Evolutionary conservation across 202 grass and related monocot genomes (phyloP), one percentile per base, ranked within the genome.

Genomic region (Zoysia matrella): DNA sequence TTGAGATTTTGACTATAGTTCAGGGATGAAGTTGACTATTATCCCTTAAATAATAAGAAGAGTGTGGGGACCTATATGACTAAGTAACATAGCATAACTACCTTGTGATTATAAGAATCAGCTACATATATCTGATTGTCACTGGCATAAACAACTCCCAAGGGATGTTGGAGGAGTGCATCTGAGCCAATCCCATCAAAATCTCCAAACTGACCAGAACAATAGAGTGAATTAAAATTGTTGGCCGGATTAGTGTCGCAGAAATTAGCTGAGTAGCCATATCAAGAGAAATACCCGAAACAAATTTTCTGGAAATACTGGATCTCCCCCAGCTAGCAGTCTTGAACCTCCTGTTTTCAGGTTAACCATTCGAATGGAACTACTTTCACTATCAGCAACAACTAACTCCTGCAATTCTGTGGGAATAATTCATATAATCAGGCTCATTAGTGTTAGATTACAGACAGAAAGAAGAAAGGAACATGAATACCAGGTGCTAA

Each of bases 51-150:
- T 22, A 22, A 22, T 22, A 22, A 22, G 22, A 22, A 22, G 22
- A 22, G 22, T 22, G 22, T 22, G 22, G 22, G 22, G 22, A 22
- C 22, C 22, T 22, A 22, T 22, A 22, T 22, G 22, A 22, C 22
- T 22, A 9, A 61, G 3, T 55, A 48, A 75, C 30, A 67, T 60
- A 80, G 77, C 36, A 79, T 65, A 71, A 42, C 44, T 93, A 98
- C 95, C 95, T 98, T 95, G 88, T 98, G 95, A 73, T 98, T 98
- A 67, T 98, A 98, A 61, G 95, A 95, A 91, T 98, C 95, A 55
- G 95, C 90, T 82, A 98, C 46, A 79, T 98, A 98, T 83, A 98
- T 85, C 87, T 95, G 72, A 80, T 89, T 92, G 77, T 95, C 87
- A 69, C 81, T 91, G 78, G 88, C 88, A 77, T 79, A 93, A 75